phyloP scores from a whole-genome alignment of 176 grass and related monocot genomes.

The Carex scoparia region DNA sequence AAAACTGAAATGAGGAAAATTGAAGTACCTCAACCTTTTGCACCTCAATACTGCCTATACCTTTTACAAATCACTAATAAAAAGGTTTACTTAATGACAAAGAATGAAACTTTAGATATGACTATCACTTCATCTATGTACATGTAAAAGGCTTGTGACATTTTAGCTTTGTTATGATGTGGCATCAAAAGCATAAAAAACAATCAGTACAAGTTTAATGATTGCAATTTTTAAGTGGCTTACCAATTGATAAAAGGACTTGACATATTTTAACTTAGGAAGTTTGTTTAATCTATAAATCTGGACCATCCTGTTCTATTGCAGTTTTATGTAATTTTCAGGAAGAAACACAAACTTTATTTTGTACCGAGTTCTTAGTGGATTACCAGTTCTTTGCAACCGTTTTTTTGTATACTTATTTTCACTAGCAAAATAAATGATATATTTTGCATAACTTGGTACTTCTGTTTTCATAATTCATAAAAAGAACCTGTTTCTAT shows the following conservation, averaged over 20 bases:
- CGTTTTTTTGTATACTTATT: neutral
- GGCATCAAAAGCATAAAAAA: neutral
- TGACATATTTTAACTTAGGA: neutral
- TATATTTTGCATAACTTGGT: neutral
- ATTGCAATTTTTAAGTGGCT: neutral
- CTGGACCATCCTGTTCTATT: neutral
- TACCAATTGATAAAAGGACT: neutral
- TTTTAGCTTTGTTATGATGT: neutral
- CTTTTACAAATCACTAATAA: neutral
- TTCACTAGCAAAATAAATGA: neutral
- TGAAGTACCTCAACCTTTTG: neutral
- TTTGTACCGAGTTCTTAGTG: too few species aligned
- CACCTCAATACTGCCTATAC: neutral
- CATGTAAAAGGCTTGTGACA: neutral
- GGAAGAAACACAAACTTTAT: neutral
- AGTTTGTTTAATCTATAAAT: neutral
- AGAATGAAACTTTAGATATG: neutral
- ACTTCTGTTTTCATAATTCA: neutral
- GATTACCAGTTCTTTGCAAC: neutral
- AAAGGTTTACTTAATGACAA: neutral
- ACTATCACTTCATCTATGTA: neutral
- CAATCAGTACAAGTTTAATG: neutral
- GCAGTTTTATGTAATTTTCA: neutral
- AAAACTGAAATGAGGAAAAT: neutral
- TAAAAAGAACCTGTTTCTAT: constrained; percentile 21